Evolutionary conservation across 108 stramenopile genomes (phyloP).

Genomic region (Tribonema minus): DNA sequence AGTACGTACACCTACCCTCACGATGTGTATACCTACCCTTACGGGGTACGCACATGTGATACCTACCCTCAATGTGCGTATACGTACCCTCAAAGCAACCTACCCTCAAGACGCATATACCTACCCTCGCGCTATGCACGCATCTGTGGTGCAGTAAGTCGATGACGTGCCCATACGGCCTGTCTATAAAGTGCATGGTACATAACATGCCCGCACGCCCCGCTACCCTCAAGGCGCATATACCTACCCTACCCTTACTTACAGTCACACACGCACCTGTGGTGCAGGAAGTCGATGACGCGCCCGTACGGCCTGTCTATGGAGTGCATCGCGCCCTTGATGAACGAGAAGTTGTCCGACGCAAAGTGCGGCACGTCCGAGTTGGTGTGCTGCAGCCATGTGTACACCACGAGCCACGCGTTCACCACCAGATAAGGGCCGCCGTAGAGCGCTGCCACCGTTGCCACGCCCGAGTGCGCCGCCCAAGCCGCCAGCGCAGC

Average conservation of each 20-base stretch:
- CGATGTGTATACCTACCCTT: no score
- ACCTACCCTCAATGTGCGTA: constrained; percentile 78
- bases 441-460: constrained; percentile 79
- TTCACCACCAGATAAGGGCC: constrained; percentile 84
- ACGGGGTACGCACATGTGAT: no score
- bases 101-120: no score
- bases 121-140: no score
- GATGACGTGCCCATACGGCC: constrained; percentile 77
- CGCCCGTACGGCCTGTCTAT: constrained; percentile 86
- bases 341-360: constrained; percentile 88
- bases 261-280: no score
- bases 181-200: constrained; percentile 88
- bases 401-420: constrained; percentile 92
- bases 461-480: constrained; percentile 3
- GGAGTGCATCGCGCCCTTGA: constrained; percentile 86
- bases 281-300: constrained; percentile 92
- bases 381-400: constrained; percentile 97
- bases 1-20: no score
- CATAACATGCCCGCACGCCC: no score
- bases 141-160: constrained; percentile 92
- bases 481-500: constrained; percentile 35
- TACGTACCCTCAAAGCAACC: constrained; percentile 92
- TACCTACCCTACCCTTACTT: no score
- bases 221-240: no score
- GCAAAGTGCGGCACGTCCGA: constrained; percentile 94